A percentile compares a stretch with the other conserved stretches of the same genome.
Evolutionary conservation across 768 basidiomycete genomes (phyloP).

Genomic region (Galerina sulciceps): DNA sequence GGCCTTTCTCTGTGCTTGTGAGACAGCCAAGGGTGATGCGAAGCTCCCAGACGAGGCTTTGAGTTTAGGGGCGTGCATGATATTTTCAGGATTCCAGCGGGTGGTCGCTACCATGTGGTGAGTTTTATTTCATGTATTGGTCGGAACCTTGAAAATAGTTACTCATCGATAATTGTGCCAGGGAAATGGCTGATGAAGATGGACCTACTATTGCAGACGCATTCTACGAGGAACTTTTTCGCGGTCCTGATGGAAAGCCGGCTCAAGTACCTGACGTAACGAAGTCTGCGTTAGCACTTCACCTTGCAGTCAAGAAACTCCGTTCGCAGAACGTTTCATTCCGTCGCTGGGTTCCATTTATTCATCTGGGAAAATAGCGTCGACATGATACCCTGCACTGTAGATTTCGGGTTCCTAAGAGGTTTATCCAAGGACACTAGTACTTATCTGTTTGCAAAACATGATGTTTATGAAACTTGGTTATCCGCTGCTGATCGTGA

Average conservation of each 20-base stretch:
- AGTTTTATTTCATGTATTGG: too few relatives aligned
- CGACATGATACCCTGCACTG: too few relatives aligned
- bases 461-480: too few relatives aligned
- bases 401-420: too few relatives aligned
- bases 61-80: background rate
- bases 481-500: too few relatives aligned
- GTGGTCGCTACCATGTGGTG: slow-evolving; percentile 8
- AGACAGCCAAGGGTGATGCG: slow-evolving; percentile 2
- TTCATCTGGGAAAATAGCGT: slow-evolving; percentile 18
- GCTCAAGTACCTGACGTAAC: background rate
- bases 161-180: background rate
- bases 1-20: slow-evolving; percentile 10
- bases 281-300: slow-evolving; percentile 4
- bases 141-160: background rate
- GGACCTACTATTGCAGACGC: slow-evolving; percentile 13
- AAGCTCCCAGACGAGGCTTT: slow-evolving; percentile 3
- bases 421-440: too few relatives aligned
- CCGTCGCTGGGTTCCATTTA: slow-evolving; percentile 24
- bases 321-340: background rate
- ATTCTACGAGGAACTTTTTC: slow-evolving; percentile 16
- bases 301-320: background rate
- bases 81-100: background rate
- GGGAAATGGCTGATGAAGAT: slow-evolving; percentile 14
- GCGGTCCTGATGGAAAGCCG: slow-evolving; percentile 1
- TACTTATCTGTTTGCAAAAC: too few relatives aligned